Base-by-base conservation (phyloP, 495 filamentous ascomycete genomes). In the Pseudomonodictys pantanalensis region DNA sequence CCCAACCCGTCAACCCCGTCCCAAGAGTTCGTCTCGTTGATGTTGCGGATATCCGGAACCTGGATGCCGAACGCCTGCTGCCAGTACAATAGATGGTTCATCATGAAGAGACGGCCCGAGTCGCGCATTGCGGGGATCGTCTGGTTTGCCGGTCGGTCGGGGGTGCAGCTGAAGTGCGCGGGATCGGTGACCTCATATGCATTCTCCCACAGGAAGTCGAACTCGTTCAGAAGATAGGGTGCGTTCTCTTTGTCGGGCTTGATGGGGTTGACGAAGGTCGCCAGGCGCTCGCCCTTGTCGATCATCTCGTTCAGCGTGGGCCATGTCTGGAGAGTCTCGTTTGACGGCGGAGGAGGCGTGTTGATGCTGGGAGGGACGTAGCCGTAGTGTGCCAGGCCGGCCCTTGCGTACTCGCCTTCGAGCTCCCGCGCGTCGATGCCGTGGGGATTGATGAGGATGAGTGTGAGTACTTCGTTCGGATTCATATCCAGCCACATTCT, bases 271-370 rank as follows among this genome's bases (percentile, higher is more conserved):
- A 75, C 53, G 54, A 75, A 72, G 29, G 59, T 64, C 11, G 73
- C 54, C 8, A 75, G 56, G 3, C 72, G 63, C 35, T 65, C 64
- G 28, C 63, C 58, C 20, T 32, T 56, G 25, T 42, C 46, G 56
- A 73, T 75, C 42, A 75, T 53, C 2, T 44, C 24, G 6, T 56
- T 41, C 12, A 72, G 51, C 1, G 71, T 75, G 24, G 72, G 72
- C 72, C 72, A 75, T 24, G 47, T 48, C 8, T 52, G 53, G 28
- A 18, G 22, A 20, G 49, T 52, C 15, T 57, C 20, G 6, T 58
- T 49, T 6, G 71, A 73, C 79, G 92, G 87, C 26, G 83, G 86
- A 7, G 42, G 53, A 18, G 53, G 12, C 17, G 26, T 47, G 30
- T 35, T 26, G 20, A 56, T 32, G 3, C 38, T 24, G 0, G 46